These are phyloP conservation scores for Verticillium longisporum DNA, from an alignment of 2,329 filamentous ascomycete genomes.

Conservation along the genomic window DNA sequence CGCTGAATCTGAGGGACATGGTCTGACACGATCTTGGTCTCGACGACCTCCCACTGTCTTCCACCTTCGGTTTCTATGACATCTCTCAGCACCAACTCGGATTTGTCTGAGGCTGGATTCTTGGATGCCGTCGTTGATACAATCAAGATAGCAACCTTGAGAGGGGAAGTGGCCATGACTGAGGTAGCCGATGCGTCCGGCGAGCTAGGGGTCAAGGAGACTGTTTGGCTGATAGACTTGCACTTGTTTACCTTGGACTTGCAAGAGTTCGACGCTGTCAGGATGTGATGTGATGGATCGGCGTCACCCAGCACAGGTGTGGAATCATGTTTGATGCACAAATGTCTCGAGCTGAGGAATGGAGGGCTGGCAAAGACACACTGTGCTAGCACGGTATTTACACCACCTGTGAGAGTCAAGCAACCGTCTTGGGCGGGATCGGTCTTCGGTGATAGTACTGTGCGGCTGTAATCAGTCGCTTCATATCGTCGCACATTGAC, in stretches of 20 bases:
- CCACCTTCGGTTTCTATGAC: constrained; percentile 62
- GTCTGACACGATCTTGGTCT: constrained; percentile 74
- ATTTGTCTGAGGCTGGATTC: constrained; percentile 73
- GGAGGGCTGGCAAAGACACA: not conserved
- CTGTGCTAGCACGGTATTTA: not conserved
- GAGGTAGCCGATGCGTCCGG: not conserved
- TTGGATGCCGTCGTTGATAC: constrained; percentile 84
- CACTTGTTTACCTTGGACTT: not conserved
- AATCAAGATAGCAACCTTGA: constrained; percentile 74
- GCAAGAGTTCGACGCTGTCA: not conserved
- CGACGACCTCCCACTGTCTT: constrained; percentile 65
- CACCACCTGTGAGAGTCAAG: not conserved
- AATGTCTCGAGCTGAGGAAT: not conserved
- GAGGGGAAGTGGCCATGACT: constrained; percentile 30
- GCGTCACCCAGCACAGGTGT: not conserved
- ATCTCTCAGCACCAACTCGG: constrained; percentile 57
- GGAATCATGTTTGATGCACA: not conserved
- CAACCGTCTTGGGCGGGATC: too few relatives aligned
- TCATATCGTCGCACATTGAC: not conserved
- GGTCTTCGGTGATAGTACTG: not conserved
- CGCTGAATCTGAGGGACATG: constrained; percentile 67
- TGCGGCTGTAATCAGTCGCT: not conserved
- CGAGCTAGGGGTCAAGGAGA: not conserved
- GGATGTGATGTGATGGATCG: not conserved
- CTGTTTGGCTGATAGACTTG: too few relatives aligned